Evolutionary conservation across 2,329 filamentous ascomycete genomes (phyloP), one percentile per base, ranked within the genome.

Genomic region (Aspergillus sp.): DNA sequence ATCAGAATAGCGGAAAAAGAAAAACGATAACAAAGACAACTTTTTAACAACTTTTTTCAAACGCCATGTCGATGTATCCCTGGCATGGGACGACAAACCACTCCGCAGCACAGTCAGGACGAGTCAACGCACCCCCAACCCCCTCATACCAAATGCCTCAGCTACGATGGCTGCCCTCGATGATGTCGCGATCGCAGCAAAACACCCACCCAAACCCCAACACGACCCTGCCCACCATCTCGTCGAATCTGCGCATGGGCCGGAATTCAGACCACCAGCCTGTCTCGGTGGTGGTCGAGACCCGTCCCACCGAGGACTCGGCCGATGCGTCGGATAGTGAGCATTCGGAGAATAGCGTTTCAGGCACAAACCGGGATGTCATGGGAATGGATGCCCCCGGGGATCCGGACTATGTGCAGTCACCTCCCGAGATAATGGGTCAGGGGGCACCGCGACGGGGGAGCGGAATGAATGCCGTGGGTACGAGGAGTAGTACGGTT

Each of bases 161-260:
- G 42, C 40, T 59, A 36, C 56, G 52, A 47, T 60, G 57, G 57
- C 48, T 54, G 12, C 51, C 56, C 4, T 56, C 54, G 1, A 53
- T 56, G 47, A 49, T 58, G 29, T 52, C 49, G 29, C 49, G 51
- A 7, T 35, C 49, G 26, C 46, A 47, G 19, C 50, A 47, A 10
- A 34, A 11, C 33, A 34, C 19, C n/a, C 35, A 37, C 9, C 28
- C 26, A 29, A 29, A 11, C 12, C 28, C 27, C 7, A 36, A 26
- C 43, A 49, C 39, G 35, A 49, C 43, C 42, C 42, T 52, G 27
- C 46, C 47, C 34, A 58, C 35, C 12, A 43, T 54, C 27, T 54
- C 55, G 33, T 47, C 55, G 27, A 48, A 50, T 43, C 27, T 54
- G 29, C 47, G 51, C 12, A 43, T 56, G 33, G 41, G 38, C 27